phyloP scores from a whole-genome alignment of 495 filamentous ascomycete species.

The Xanthoparmelia taractica region DNA sequence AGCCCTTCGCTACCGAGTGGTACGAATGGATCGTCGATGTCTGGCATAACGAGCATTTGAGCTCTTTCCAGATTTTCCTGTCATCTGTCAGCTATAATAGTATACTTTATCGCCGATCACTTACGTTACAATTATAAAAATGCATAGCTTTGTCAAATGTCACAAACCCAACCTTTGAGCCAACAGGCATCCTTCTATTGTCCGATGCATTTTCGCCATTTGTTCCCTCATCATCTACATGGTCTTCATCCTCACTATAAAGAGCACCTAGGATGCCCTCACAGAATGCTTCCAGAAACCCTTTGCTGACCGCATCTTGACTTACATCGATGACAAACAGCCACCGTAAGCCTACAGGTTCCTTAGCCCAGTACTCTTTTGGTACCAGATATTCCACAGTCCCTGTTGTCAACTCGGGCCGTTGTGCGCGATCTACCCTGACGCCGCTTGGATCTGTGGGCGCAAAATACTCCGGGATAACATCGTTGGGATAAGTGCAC shows the following conservation, averaged over 20 bases:
- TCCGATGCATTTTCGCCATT: slow-evolving; percentile 44
- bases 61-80: slow-evolving; percentile 73
- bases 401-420: slow-evolving; percentile 82
- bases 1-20: slow-evolving; percentile 76
- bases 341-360: slow-evolving; percentile 78
- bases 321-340: slow-evolving; percentile 91
- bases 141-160: slow-evolving; percentile 94
- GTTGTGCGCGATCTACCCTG: slow-evolving; percentile 78
- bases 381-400: slow-evolving; percentile 95
- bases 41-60: slow-evolving; percentile 98
- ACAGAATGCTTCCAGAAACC: slow-evolving; percentile 86
- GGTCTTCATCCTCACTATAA: slow-evolving; percentile 55
- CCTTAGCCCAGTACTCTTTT: slow-evolving; percentile 97
- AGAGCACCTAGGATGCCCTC: slow-evolving; percentile 78
- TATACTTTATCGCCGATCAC: slow-evolving; percentile 26
- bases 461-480: slow-evolving; percentile 83
- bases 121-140: slow-evolving; percentile 87
- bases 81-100: neutral
- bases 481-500: slow-evolving; percentile 96
- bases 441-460: slow-evolving; percentile 81
- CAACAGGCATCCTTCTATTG: slow-evolving; percentile 58
- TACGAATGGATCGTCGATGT: slow-evolving; percentile 94
- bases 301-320: slow-evolving; percentile 79
- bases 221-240: slow-evolving; percentile 46
- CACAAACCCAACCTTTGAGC: slow-evolving; percentile 86